These are phyloP conservation scores for Datura wrightii DNA, from an alignment of 257 asterid species.

Conservation along the genomic window DNA sequence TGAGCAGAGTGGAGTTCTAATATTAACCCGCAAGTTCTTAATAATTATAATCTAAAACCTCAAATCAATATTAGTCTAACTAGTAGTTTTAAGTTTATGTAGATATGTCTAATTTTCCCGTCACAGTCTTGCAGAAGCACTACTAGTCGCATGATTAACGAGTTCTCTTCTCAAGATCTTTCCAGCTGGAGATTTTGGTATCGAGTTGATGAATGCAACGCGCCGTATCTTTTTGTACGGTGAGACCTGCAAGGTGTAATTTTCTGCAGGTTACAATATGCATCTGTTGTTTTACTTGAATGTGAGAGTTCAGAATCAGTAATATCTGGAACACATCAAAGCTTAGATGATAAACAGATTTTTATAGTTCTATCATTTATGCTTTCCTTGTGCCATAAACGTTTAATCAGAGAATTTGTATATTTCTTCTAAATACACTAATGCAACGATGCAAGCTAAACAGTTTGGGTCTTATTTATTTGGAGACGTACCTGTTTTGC, in stretches of 20 bases:
- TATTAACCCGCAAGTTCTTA: too few relatives aligned
- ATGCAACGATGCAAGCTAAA: not conserved
- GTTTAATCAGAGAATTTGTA: not conserved
- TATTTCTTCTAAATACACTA: not conserved
- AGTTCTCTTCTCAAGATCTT: conserved; percentile 83
- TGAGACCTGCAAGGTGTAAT: conserved; percentile 59
- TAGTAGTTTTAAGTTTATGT: not conserved
- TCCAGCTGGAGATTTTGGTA: conserved; percentile 88
- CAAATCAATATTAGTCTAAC: not conserved
- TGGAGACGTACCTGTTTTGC: conserved; percentile 64
- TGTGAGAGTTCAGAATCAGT: not conserved
- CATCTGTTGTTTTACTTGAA: not conserved
- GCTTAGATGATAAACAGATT: not conserved
- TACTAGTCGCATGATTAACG: conserved; percentile 52
- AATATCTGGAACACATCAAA: not conserved
- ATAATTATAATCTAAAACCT: too few relatives aligned
- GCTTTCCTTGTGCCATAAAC: not conserved
- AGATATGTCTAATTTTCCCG: not conserved
- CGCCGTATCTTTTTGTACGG: conserved; percentile 85
- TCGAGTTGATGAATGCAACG: conserved; percentile 62
- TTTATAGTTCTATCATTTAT: not conserved
- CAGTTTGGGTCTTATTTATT: not conserved
- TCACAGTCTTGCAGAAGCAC: conserved; percentile 62
- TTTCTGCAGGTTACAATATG: not conserved
- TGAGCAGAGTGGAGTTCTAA: too few relatives aligned